Evolutionary conservation across 2,329 filamentous ascomycete species (phyloP), one percentile per base, ranked within the genome.

Genomic region (Zalaria obscura): DNA sequence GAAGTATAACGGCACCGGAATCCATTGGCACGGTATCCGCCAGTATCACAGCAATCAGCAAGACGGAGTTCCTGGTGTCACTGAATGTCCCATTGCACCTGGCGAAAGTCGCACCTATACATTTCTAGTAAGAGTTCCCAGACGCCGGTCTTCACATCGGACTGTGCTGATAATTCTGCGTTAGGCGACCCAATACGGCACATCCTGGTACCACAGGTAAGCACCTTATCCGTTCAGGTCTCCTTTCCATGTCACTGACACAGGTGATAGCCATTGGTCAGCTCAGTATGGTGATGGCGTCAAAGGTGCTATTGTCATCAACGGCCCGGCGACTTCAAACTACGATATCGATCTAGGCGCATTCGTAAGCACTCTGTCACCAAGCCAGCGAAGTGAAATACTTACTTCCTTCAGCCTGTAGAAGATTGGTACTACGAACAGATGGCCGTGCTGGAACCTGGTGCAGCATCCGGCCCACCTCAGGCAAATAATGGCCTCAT

Each of bases 31-130:
- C 47, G 77, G 74, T 18, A 61, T 80, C 9, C 67, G 71, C 5
- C 75, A 80, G 50, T 58, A 68, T 41, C 60, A 65, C 50, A 72
- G 65, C n/a, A 72, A 68, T 48, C 60, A 70, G 42, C 62, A 71
- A 37, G 75, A 79, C 47, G 76, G 76, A 40, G 73, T 76, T 3
- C 60, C 58, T 10, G 27, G 78, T 76, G 54, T 74, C 25, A 73
- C 70, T 7, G 78, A 85, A 55, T 86, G 80, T 47, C 79, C 80
- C 2, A 75, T 83, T 44, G 64, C 76, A 4, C 78, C 79, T 0
- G 73, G 73, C 25, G 50, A 62, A 10, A 56, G 52, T 5, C 55
- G 58, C 42, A 66, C 59, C 4, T 68, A 68, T 48, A 59, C 48
- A n/a, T 62, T 56, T 51, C 48, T 27, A 28, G 50, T 3, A 3